Conservation (phyloP, 371 early-diverging fungal genomes). For the Lichtheimia ornata region DNA sequence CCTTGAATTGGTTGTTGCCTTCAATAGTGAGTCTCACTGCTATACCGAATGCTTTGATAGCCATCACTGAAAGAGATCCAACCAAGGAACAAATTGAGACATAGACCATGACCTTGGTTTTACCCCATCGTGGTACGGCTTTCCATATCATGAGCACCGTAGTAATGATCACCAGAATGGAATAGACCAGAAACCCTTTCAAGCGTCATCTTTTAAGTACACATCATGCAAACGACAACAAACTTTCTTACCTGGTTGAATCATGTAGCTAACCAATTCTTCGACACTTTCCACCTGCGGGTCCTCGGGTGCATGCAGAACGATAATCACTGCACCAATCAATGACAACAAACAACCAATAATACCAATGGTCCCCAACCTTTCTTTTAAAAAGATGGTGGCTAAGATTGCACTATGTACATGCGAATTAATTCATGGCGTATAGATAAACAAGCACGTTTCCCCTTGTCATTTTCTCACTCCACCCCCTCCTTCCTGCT, state of each 20-base stretch:
- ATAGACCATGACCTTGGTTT: conserved; percentile 78
- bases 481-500: not conserved
- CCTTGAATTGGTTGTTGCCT: conserved; percentile 83
- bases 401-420: conserved; percentile 29
- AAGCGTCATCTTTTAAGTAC: not conserved
- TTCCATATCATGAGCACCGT: conserved; percentile 72
- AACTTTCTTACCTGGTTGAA: conserved; percentile 60
- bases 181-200: conserved; percentile 75
- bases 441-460: not conserved
- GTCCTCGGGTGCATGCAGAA: conserved; percentile 88
- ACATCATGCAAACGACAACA: not conserved
- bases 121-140: conserved; percentile 79
- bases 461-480: not conserved
- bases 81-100: conserved; percentile 82
- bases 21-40: conserved; percentile 85
- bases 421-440: conserved; percentile 11
- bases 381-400: conserved; percentile 66
- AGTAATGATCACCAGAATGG: conserved; percentile 55
- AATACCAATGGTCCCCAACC: conserved; percentile 74
- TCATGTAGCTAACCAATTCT: conserved; percentile 67
- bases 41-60: conserved; percentile 87
- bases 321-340: conserved; percentile 86
- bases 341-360: conserved; percentile 88
- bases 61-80: conserved; percentile 87
- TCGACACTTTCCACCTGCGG: conserved; percentile 71